phyloP scores from a whole-genome alignment of 2,329 filamentous ascomycete genomes.

The Blastomyces percursus region DNA sequence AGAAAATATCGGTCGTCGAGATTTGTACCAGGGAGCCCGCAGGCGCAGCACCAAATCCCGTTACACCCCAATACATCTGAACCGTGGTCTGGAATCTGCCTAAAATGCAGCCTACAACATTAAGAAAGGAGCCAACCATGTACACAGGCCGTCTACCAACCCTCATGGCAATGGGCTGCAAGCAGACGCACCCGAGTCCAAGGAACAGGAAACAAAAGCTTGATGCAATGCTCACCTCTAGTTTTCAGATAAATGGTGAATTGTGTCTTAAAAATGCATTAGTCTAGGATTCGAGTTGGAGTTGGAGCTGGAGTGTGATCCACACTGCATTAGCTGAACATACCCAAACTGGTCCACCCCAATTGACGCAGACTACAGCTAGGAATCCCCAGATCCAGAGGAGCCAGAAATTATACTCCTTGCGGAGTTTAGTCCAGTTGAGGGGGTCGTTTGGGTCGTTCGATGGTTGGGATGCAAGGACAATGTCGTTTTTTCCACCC shows the following conservation, averaged over 20 bases:
- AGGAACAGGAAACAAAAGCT: slow-evolving; percentile 12
- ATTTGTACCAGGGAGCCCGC: slow-evolving; percentile 41
- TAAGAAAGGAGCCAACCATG: slow-evolving; percentile 9
- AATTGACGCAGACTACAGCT: slow-evolving; percentile 12
- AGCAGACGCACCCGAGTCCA: slow-evolving; percentile 10
- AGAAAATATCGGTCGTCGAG: slow-evolving; percentile 37
- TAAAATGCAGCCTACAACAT: slow-evolving; percentile 10
- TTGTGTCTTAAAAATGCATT: slow-evolving; percentile 7
- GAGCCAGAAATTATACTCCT: slow-evolving; percentile 15
- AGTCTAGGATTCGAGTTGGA: background rate
- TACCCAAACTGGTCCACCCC: slow-evolving; percentile 14
- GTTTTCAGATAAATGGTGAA: slow-evolving; percentile 12
- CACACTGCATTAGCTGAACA: background rate
- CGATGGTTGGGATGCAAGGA: slow-evolving; percentile 31
- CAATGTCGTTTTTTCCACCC: slow-evolving; percentile 12
- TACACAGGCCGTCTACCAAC: slow-evolving; percentile 13
- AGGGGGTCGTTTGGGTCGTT: slow-evolving; percentile 31
- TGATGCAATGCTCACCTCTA: slow-evolving; percentile 9
- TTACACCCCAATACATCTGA: slow-evolving; percentile 8
- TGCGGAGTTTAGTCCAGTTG: slow-evolving; percentile 24
- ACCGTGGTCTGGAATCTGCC: slow-evolving; percentile 10
- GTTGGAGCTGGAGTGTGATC: background rate
- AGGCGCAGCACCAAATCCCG: slow-evolving; percentile 34
- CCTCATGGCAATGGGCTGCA: slow-evolving; percentile 15
- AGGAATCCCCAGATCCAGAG: slow-evolving; percentile 15